Evolutionary conservation across 2,329 filamentous ascomycete genomes (phyloP).

Genomic region (Paracamarosporium sp.): DNA sequence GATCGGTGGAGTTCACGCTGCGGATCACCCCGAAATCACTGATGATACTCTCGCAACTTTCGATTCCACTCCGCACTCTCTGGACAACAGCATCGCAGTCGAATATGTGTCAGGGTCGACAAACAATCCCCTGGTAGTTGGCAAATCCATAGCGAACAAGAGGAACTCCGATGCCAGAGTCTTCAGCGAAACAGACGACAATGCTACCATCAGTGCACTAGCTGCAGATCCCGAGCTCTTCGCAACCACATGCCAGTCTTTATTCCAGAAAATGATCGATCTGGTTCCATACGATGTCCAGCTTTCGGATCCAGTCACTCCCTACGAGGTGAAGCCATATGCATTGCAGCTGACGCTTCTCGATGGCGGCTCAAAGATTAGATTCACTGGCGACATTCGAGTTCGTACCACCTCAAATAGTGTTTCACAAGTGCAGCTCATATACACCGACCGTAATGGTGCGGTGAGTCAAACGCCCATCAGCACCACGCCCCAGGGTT

Average conservation of each 20-base stretch:
- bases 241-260: constrained; percentile 54
- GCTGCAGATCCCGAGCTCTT: constrained; percentile 53
- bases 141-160: constrained; percentile 52
- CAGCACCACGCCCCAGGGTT: constrained; percentile 55
- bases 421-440: constrained; percentile 58
- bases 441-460: constrained; percentile 64
- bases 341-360: constrained; percentile 63
- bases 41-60: constrained; percentile 58
- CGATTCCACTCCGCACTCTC: constrained; percentile 55
- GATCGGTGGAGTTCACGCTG: constrained; percentile 64
- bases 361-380: constrained; percentile 55
- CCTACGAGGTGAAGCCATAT: constrained; percentile 67
- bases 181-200: constrained; percentile 60
- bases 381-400: constrained; percentile 63
- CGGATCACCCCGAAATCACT: constrained; percentile 55
- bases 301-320: constrained; percentile 60
- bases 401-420: constrained; percentile 60
- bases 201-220: constrained; percentile 61
- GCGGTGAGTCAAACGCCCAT: constrained; percentile 55
- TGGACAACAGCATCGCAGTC: constrained; percentile 64
- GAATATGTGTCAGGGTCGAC: constrained; percentile 64
- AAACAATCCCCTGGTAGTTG: constrained; percentile 62
- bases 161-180: constrained; percentile 64
- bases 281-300: constrained; percentile 60
- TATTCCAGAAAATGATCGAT: constrained; percentile 69